phyloP scores from a whole-genome alignment of 192 early-diverging fungal species.

The Coemansia sp. region DNA sequence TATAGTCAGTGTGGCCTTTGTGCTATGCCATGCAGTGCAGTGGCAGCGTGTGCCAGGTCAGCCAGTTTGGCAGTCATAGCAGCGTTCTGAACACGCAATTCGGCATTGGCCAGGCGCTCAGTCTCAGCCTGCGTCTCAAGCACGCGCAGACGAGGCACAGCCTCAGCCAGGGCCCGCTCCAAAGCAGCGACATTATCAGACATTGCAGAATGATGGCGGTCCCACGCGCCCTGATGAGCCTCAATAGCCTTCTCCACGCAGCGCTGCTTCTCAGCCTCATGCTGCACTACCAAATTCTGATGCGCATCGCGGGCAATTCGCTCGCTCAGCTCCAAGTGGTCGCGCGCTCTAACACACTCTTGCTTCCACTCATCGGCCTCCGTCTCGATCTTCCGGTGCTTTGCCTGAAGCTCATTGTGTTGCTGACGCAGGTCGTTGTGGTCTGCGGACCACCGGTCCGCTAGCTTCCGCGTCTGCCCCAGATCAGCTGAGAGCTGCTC shows the following conservation, averaged over 20 bases:
- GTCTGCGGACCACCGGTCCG: neutral
- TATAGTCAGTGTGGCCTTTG: neutral
- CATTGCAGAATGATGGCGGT: constrained; percentile 3
- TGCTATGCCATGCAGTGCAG: neutral
- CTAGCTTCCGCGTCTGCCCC: neutral
- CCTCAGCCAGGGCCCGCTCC: constrained; percentile 36
- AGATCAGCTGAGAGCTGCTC: neutral
- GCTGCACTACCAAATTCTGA: neutral
- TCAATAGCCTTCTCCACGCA: constrained; percentile 3
- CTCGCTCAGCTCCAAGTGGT: constrained; percentile 16
- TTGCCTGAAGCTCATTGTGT: constrained; percentile 2
- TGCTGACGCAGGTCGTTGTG: neutral
- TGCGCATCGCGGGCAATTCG: neutral
- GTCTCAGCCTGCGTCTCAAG: constrained; percentile 27
- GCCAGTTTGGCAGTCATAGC: constrained; percentile 25
- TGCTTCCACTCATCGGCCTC: constrained; percentile 34
- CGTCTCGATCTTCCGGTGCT: constrained; percentile 9
- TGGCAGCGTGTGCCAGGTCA: constrained; percentile 9
- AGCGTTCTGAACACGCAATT: constrained; percentile 16
- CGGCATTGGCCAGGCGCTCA: constrained; percentile 19
- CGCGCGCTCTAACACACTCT: constrained; percentile 19
- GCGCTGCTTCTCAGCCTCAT: constrained; percentile 9
- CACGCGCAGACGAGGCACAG: constrained; percentile 30
- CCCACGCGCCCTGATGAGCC: constrained; percentile 9
- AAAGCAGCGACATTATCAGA: constrained; percentile 16